A percentile compares a stretch with the other conserved stretches of the same genome.
These are phyloP conservation scores for Thelephora terrestris DNA, from an alignment of 1,284 basidiomycete species.

Conservation along the genomic window DNA sequence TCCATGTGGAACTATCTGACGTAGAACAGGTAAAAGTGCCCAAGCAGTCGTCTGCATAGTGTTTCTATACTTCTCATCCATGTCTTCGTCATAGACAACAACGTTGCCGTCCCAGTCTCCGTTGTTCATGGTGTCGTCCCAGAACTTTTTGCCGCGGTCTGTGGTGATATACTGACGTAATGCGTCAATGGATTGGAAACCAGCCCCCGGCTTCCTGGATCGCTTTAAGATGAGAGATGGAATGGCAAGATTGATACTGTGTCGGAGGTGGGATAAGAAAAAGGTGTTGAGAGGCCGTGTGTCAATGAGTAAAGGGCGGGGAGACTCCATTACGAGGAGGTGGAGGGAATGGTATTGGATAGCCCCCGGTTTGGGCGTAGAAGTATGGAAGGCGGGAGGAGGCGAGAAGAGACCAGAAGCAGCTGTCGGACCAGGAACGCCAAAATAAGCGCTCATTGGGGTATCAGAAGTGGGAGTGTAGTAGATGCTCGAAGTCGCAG, in stretches of 20 bases:
- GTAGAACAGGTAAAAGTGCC: constrained; percentile 52
- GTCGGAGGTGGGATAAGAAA: constrained; percentile 48
- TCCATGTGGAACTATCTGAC: constrained; percentile 42
- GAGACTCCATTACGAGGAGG: constrained; percentile 36
- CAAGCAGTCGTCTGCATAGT: constrained; percentile 48
- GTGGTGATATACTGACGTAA: constrained; percentile 73
- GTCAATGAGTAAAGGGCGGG: constrained; percentile 66
- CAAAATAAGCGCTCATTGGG: constrained; percentile 21
- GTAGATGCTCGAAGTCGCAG: constrained; percentile 42
- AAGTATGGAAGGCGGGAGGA: constrained; percentile 9
- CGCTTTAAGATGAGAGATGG: constrained; percentile 81
- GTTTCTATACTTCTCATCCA: constrained; percentile 50
- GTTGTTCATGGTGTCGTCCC: constrained; percentile 49
- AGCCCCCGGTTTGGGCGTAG: constrained; percentile 5
- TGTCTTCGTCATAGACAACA: constrained; percentile 67
- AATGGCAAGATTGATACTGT: constrained; percentile 74
- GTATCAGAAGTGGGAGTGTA: constrained; percentile 47
- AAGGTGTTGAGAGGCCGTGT: constrained; percentile 63
- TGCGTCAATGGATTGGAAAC: constrained; percentile 53
- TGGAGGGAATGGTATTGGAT: constrained; percentile 25
- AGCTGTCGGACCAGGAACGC: constrained; percentile 17
- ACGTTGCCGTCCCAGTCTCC: constrained; percentile 63
- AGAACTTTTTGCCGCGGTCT: constrained; percentile 52
- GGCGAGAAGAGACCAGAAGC: constrained; percentile 16
- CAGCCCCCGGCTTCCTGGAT: constrained; percentile 55